Conservation (phyloP, 345 rosid genomes). For the Psidium guajava region DNA sequence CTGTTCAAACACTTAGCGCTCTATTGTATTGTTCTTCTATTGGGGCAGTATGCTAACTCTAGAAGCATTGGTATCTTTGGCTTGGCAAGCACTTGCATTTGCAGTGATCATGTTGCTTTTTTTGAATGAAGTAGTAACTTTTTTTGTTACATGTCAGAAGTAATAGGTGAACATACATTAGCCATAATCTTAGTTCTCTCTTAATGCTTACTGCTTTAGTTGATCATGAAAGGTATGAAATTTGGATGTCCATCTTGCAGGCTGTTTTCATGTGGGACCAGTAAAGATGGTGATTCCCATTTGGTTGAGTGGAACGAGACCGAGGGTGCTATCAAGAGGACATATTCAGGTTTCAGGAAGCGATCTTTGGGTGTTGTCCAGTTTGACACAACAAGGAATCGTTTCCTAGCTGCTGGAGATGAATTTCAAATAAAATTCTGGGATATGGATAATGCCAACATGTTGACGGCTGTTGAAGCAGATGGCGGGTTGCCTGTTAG, state of each 20-base stretch:
- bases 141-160: not conserved
- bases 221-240: not conserved
- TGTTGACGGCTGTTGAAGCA: slow-evolving; percentile 38
- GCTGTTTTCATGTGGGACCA: slow-evolving; percentile 67
- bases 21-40: not conserved
- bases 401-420: slow-evolving; percentile 58
- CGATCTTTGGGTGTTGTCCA: slow-evolving; percentile 45
- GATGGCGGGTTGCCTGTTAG: slow-evolving; percentile 59
- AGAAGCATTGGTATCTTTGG: not conserved
- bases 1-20: not conserved
- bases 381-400: slow-evolving; percentile 56
- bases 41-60: not conserved
- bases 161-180: not conserved
- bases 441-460: slow-evolving; percentile 49
- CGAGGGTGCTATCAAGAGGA: slow-evolving; percentile 47
- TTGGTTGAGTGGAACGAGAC: slow-evolving; percentile 70
- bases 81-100: not conserved
- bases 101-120: not conserved
- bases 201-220: not conserved
- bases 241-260: slow-evolving; percentile 13
- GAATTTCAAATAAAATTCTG: slow-evolving; percentile 52
- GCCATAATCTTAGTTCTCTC: not conserved
- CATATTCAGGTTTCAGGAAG: slow-evolving; percentile 49
- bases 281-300: slow-evolving; percentile 56
- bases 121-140: not conserved